These are phyloP conservation scores for Malus hybrid DNA, from an alignment of 331 rosid species.

Conservation along the genomic window DNA sequence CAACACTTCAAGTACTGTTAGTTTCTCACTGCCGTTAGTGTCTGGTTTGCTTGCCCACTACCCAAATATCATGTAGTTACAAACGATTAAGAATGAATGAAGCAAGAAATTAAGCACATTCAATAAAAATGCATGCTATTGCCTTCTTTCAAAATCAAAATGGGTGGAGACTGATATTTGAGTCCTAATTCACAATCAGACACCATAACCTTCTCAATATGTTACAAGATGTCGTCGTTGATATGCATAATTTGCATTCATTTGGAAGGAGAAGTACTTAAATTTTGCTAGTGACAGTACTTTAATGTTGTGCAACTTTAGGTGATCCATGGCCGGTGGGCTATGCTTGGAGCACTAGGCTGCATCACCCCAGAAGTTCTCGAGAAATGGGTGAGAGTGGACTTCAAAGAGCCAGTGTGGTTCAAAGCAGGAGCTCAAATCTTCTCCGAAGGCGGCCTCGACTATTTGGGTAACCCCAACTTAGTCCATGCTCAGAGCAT, in stretches of 20 bases:
- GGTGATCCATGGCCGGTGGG: conserved; percentile 93
- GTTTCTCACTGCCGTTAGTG: not conserved
- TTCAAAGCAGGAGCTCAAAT: conserved; percentile 92
- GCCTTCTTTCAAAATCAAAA: not conserved
- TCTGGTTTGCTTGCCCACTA: not conserved
- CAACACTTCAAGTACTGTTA: not conserved
- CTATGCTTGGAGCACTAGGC: conserved; percentile 87
- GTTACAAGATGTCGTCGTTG: not conserved
- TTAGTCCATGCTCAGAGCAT: conserved; percentile 90
- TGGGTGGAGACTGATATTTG: not conserved
- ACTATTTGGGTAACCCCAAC: conserved; percentile 86
- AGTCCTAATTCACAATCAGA: not conserved
- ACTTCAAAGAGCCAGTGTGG: conserved; percentile 92
- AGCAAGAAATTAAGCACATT: not conserved
- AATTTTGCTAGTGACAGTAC: no score
- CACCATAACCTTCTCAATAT: not conserved
- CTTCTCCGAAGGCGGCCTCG: conserved; percentile 83
- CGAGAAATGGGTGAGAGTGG: conserved; percentile 57
- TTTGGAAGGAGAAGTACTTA: not conserved
- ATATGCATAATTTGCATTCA: not conserved
- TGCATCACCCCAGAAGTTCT: conserved; percentile 82
- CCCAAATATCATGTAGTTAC: not conserved
- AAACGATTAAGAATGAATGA: not conserved
- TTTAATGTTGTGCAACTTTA: conserved; percentile 5
- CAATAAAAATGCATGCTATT: not conserved